Percentiles rank a stretch among this genome's conserved stretches.
Evolutionary conservation across 208 protist species (phyloP).

Genomic region (Crithidia fasciculata): DNA sequence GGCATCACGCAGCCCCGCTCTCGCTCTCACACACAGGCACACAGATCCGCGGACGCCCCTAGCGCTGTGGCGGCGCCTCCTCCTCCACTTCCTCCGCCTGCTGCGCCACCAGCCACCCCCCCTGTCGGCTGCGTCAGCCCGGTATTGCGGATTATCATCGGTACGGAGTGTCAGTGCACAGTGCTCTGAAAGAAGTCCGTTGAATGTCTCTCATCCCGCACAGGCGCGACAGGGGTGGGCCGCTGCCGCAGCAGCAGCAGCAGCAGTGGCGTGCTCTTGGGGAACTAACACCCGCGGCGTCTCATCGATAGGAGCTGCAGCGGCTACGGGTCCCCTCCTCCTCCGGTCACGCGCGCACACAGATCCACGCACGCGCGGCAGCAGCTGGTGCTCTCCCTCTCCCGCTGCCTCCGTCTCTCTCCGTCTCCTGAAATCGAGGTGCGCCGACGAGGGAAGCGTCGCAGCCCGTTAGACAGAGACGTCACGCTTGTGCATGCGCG

Average conservation of each 20-base stretch:
- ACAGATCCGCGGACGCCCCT: too few species aligned
- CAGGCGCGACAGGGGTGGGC: too few species aligned
- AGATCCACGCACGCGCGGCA: too few species aligned
- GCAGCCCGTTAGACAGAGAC: constrained; percentile 28
- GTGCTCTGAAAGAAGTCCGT: constrained; percentile 40
- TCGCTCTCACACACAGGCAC: too few species aligned
- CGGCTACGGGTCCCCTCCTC: too few species aligned
- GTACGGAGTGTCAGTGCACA: constrained; percentile 36
- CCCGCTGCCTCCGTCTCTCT: background rate
- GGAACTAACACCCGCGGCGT: too few species aligned
- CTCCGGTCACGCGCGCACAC: too few species aligned
- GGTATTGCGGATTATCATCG: constrained; percentile 35
- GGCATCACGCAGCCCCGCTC: background rate
- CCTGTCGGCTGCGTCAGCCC: constrained; percentile 17
- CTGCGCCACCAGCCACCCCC: background rate
- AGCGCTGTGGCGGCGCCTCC: too few species aligned
- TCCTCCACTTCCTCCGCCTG: too few species aligned
- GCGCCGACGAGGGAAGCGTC: constrained; percentile 16
- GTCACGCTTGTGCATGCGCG: background rate
- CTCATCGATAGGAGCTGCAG: too few species aligned
- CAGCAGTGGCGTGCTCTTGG: background rate
- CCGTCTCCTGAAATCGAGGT: constrained; percentile 22
- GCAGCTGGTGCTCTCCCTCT: too few species aligned
- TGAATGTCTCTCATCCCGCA: constrained; percentile 41
- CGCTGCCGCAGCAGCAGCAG: too few species aligned